Conservation (phyloP, 805 yeast genomes). For the Myxozyma mucilagina region DNA sequence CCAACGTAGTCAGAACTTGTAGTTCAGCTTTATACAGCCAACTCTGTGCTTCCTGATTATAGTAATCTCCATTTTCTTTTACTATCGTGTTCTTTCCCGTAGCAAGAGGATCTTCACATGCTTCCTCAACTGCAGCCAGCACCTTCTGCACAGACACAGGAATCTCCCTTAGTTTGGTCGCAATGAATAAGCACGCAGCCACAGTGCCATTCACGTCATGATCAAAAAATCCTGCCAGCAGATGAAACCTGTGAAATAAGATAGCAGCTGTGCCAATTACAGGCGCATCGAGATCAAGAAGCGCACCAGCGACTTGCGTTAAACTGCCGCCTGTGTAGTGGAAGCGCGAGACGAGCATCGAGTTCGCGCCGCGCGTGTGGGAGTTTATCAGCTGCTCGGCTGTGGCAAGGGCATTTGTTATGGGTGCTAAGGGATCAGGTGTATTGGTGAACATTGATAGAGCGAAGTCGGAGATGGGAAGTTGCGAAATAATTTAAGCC, state of each 20-base stretch:
- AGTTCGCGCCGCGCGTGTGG: constrained; percentile 10
- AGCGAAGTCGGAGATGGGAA: neutral
- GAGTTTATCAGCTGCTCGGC: constrained; percentile 19
- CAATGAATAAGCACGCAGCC: constrained; percentile 23
- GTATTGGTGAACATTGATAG: neutral
- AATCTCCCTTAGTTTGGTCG: constrained; percentile 22
- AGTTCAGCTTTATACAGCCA: constrained; percentile 19
- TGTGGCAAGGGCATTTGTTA: constrained; percentile 25
- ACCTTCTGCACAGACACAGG: constrained; percentile 8
- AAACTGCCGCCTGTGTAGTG: constrained; percentile 25
- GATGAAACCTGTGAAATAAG: constrained; percentile 29
- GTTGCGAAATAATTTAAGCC: neutral
- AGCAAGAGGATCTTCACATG: constrained; percentile 20
- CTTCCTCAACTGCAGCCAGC: constrained; percentile 14
- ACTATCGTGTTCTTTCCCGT: constrained; percentile 1
- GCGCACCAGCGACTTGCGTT: constrained; percentile 25
- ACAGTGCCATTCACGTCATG: constrained; percentile 13
- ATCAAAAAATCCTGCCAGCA: constrained; percentile 21
- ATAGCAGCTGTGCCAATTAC: constrained; percentile 22
- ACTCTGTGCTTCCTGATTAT: neutral
- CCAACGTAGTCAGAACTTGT: constrained; percentile 21
- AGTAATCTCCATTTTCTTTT: neutral
- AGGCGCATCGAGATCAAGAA: constrained; percentile 14
- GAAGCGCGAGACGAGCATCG: neutral
- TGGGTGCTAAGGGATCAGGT: constrained; percentile 1